These are phyloP conservation scores for Blastocrithidia nonstop DNA, from an alignment of 208 protist species.

Conservation along the genomic window DNA sequence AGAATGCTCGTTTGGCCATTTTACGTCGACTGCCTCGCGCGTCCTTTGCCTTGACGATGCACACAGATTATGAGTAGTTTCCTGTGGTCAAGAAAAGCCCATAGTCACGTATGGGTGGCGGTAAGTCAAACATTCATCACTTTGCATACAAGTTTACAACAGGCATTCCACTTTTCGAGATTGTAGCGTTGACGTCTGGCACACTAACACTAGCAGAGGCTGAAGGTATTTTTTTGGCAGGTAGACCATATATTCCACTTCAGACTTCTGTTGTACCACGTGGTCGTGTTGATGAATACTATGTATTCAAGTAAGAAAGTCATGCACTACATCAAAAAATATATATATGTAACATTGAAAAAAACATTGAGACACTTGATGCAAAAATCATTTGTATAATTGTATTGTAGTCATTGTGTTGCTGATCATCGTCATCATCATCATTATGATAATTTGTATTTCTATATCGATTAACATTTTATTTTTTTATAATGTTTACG, in stretches of 20 bases:
- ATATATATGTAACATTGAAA: slow-evolving; percentile 2
- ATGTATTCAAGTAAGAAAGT: slow-evolving; percentile 71
- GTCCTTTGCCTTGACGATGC: slow-evolving; percentile 70
- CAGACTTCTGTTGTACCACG: slow-evolving; percentile 81
- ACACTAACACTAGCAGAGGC: slow-evolving; percentile 77
- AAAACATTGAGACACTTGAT: not conserved
- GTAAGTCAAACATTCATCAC: slow-evolving; percentile 85
- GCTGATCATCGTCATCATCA: too few relatives aligned
- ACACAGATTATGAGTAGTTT: slow-evolving; percentile 85
- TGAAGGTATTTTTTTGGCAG: slow-evolving; percentile 75
- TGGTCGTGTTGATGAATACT: slow-evolving; percentile 80
- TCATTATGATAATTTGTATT: too few relatives aligned
- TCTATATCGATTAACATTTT: too few relatives aligned
- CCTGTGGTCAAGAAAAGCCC: slow-evolving; percentile 79
- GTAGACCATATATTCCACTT: slow-evolving; percentile 67
- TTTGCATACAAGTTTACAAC: slow-evolving; percentile 87
- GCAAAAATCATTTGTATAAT: not conserved
- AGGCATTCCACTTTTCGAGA: slow-evolving; percentile 77
- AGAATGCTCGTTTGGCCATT: slow-evolving; percentile 76
- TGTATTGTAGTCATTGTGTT: too few relatives aligned
- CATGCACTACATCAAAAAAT: not conserved
- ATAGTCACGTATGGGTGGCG: slow-evolving; percentile 79
- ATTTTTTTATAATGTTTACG: too few relatives aligned
- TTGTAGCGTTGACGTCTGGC: slow-evolving; percentile 35
- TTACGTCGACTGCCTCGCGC: slow-evolving; percentile 73